Conservation (phyloP, 2,329 filamentous ascomycete genomes). For the Leptographium lundbergii region DNA sequence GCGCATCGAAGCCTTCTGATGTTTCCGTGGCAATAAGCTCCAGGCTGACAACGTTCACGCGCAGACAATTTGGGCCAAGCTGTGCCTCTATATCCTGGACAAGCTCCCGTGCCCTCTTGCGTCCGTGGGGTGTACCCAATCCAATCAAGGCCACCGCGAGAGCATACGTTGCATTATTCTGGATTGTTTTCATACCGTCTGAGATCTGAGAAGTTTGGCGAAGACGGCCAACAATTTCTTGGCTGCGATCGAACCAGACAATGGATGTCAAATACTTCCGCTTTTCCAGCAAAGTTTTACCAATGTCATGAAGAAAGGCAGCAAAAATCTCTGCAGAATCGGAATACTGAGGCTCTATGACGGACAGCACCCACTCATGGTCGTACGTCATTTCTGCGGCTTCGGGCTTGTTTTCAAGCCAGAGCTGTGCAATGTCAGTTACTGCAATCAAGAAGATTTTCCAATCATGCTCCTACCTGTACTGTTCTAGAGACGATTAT, state of each 20-base stretch:
- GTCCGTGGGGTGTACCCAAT: constrained; percentile 27
- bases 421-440: not conserved
- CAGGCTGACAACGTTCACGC: constrained; percentile 55
- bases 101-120: constrained; percentile 41
- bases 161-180: constrained; percentile 52
- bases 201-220: not conserved
- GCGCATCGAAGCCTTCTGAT: constrained; percentile 32
- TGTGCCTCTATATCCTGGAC: constrained; percentile 50
- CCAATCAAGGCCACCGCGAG: constrained; percentile 43
- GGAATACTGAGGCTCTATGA: constrained; percentile 18
- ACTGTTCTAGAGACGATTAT: constrained; percentile 54
- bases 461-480: constrained; percentile 33
- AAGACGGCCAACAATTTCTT: constrained; percentile 42
- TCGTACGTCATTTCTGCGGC: constrained; percentile 32
- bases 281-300: constrained; percentile 41
- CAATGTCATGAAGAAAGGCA: constrained; percentile 61
- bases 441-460: no score
- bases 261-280: constrained; percentile 41
- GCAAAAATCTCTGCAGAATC: constrained; percentile 49
- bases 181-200: constrained; percentile 34
- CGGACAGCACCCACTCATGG: constrained; percentile 34
- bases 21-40: constrained; percentile 45
- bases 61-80: constrained; percentile 45
- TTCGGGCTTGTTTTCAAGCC: not conserved
- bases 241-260: constrained; percentile 63